Evolutionary conservation across 2,329 filamentous ascomycete genomes (phyloP).

Genomic region (Blastomyces emzantsi): DNA sequence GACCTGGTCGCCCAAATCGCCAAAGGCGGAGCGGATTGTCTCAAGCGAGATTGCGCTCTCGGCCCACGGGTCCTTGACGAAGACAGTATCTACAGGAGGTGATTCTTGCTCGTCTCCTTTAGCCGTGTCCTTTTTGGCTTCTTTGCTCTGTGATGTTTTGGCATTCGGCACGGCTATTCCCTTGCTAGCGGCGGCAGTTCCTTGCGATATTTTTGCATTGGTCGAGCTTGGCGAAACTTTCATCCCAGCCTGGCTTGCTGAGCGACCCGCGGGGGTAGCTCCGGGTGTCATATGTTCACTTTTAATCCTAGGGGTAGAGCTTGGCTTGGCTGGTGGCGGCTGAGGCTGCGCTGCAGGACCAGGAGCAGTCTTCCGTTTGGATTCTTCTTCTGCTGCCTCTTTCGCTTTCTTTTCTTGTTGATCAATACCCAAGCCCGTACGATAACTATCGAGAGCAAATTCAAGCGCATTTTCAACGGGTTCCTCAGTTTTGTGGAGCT

Average conservation of each 20-base stretch:
- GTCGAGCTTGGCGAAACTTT: slow-evolving; percentile 29
- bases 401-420: slow-evolving; percentile 34
- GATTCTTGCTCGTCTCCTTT: slow-evolving; percentile 19
- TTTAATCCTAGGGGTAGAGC: slow-evolving; percentile 20
- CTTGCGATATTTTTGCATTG: slow-evolving; percentile 28
- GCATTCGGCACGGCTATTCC: slow-evolving; percentile 14
- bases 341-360: slow-evolving; percentile 13
- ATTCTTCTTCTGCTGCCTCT: slow-evolving; percentile 12
- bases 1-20: slow-evolving; percentile 24
- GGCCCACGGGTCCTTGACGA: slow-evolving; percentile 29
- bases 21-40: slow-evolving; percentile 32
- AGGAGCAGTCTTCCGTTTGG: slow-evolving; percentile 16
- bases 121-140: slow-evolving; percentile 21
- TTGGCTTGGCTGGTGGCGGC: slow-evolving; percentile 16
- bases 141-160: slow-evolving; percentile 22
- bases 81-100: slow-evolving; percentile 11
- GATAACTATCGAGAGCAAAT: slow-evolving; percentile 48
- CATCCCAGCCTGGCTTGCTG: slow-evolving; percentile 26
- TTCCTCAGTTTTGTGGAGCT: slow-evolving; percentile 43
- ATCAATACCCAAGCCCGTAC: slow-evolving; percentile 41
- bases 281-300: slow-evolving; percentile 24
- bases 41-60: slow-evolving; percentile 31
- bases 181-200: slow-evolving; percentile 20
- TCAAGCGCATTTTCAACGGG: slow-evolving; percentile 46
- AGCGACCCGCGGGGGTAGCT: slow-evolving; percentile 27